phyloP scores from a whole-genome alignment of 164 flowering plant species.

The Piper betle region DNA sequence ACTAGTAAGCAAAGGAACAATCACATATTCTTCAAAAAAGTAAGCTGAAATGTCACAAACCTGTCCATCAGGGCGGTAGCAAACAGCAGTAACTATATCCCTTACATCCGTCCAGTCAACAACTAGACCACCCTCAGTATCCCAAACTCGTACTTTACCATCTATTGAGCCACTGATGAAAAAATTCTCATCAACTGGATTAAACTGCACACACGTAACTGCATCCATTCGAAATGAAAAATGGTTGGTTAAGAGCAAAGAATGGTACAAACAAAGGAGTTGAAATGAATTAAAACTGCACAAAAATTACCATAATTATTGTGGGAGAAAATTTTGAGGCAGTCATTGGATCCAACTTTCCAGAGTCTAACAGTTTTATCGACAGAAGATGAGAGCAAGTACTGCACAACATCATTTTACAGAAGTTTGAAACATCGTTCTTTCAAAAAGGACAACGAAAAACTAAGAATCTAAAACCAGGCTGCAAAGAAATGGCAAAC shows the following conservation, averaged over 20 bases:
- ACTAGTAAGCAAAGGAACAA: not conserved
- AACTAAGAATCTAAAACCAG: slow-evolving; percentile 10
- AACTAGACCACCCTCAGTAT: slow-evolving; percentile 44
- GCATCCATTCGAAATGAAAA: slow-evolving; percentile 17
- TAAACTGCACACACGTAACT: slow-evolving; percentile 86
- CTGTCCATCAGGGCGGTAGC: slow-evolving; percentile 85
- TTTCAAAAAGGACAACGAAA: not conserved
- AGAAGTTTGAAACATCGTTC: not conserved
- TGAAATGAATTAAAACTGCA: not conserved
- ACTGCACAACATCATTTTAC: slow-evolving; percentile 30
- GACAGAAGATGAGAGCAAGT: slow-evolving; percentile 64
- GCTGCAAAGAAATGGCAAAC: not conserved
- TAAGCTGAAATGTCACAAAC: slow-evolving; percentile 16
- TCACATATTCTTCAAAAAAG: not conserved
- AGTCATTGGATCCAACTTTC: slow-evolving; percentile 56
- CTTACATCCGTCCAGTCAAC: slow-evolving; percentile 71
- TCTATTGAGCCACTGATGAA: slow-evolving; percentile 94
- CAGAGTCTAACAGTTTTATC: slow-evolving; percentile 88
- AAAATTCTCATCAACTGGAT: slow-evolving; percentile 71
- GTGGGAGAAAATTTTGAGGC: slow-evolving; percentile 59
- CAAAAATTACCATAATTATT: slow-evolving; percentile 58
- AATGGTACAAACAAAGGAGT: too few species aligned
- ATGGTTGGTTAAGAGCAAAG: not conserved
- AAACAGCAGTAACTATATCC: slow-evolving; percentile 76
- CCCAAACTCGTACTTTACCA: slow-evolving; percentile 91